Evolutionary conservation across 2,329 filamentous ascomycete species (phyloP), one percentile per base, ranked within the genome.

Genomic region (Monosporascus sp.): DNA sequence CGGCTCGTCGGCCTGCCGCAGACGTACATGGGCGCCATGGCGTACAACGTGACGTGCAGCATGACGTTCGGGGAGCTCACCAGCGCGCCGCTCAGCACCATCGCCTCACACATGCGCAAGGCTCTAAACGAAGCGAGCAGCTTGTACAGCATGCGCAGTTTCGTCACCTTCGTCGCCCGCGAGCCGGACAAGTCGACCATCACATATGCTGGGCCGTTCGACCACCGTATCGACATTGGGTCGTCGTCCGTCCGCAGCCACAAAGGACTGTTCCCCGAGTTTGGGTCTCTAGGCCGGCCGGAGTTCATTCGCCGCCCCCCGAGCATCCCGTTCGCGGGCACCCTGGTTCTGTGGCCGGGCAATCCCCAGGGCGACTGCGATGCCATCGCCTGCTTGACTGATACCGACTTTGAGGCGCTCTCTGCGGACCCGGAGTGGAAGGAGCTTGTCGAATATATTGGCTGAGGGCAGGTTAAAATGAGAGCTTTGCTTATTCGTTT

Each of bases 11-110:
- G 24, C 14, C 20, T 50, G 20, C 24, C 48, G 17, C 48, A 8
- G 6, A 27, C n/a, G 20, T 50, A 50, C 38, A 50, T 50, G 48
- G 48, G 48, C 6, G n/a, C 41, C 18, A n/a, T 50, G 15, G 37
- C 34, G 11, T n/a, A 25, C 9, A 50, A 27, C 24, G 48, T 27
- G 7, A n/a, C 48, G 4, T 15, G 36, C 7, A 18, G 18, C 7
- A 9, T 50, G 7, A 8, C 37, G 11, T 25, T 50, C n/a, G 15
- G 20, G 14, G 27, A 39, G 9, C 7, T 50, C 8, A 27, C 48
- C 7, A n/a, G 17, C 14, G 24, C 8, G 20, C n/a, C 48, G 36
- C 37, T 50, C 8, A n/a, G 36, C 17, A 24, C 36, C 11, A 38
- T 50, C 6, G 36, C 48, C 8, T 27, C 18, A 2, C n/a, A 4